Evolutionary conservation across 805 yeast genomes (phyloP).

Genomic region (Starmerella davenportii): DNA sequence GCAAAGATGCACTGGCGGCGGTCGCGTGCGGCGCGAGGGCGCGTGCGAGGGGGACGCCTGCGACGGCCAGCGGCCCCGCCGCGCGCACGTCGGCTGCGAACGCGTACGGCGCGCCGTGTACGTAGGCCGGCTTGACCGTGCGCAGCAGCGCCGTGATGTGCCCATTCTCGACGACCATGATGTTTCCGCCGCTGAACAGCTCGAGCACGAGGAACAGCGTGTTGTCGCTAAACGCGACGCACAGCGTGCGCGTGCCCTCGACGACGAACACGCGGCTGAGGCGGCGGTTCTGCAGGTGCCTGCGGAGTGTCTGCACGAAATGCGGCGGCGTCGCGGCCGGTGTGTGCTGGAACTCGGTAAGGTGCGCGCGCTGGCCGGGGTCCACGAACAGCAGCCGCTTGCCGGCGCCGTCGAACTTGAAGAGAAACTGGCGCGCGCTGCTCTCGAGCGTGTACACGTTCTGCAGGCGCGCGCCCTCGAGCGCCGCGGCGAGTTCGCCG

Average conservation of each 20-base stretch:
- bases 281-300: slow-evolving; percentile 66
- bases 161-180: slow-evolving; percentile 55
- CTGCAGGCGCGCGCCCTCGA: slow-evolving; percentile 54
- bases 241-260: slow-evolving; percentile 65
- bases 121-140: slow-evolving; percentile 51
- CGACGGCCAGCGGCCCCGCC: slow-evolving; percentile 31
- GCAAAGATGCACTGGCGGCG: slow-evolving; percentile 60
- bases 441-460: slow-evolving; percentile 69
- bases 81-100: slow-evolving; percentile 12
- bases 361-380: slow-evolving; percentile 66
- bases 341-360: slow-evolving; percentile 65
- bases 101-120: slow-evolving; percentile 56
- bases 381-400: slow-evolving; percentile 62
- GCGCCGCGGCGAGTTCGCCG: slow-evolving; percentile 39
- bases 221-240: slow-evolving; percentile 73
- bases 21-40: slow-evolving; percentile 49
- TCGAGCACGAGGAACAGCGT: slow-evolving; percentile 59
- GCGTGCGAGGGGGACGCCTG: slow-evolving; percentile 34
- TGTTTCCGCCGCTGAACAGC: slow-evolving; percentile 89
- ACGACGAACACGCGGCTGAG: slow-evolving; percentile 57
- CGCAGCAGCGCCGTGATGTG: slow-evolving; percentile 58
- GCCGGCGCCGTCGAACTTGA: slow-evolving; percentile 50
- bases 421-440: slow-evolving; percentile 51
- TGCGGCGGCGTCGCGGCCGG: slow-evolving; percentile 68
- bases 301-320: slow-evolving; percentile 70